Evolutionary conservation across 2,329 filamentous ascomycete species (phyloP), one percentile per base, ranked within the genome.

Genomic region (Colletotrichum sp.): DNA sequence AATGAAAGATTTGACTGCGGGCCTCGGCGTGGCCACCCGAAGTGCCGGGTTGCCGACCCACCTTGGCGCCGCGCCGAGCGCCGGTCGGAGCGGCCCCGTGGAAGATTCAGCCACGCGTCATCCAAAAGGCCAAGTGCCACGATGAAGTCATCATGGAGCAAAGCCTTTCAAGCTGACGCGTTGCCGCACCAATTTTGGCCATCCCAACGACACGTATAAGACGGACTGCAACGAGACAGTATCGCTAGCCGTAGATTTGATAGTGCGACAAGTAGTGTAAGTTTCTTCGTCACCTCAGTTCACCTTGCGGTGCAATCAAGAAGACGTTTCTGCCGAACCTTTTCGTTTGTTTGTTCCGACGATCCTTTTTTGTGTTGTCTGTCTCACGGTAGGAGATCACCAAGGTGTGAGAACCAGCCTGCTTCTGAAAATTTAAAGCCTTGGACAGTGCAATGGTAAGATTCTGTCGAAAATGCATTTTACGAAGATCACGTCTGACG

Each of bases 131-230:
- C 71, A 76, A 76, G 63, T 24, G 22, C 16, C 44, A 48, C 24
- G 59, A 76, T 74, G 74, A 76, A 74, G 64, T 75, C 74, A 75
- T 60, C 64, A 34, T 65, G 64, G 64, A 55, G 64, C 70, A n/a
- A 15, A 34, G 26, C 26, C 59, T 48, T 48, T 28, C 57, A 24
- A 26, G 64, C 70, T 75, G 73, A 75, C 73, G 70, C 59, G 59
- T 75, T 65, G 24, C 52, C 26, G 16, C 64, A 8, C 24, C 15
- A 22, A 34, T 69, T 36, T 69, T 30, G 52, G 73, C 73, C 70
- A 69, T 73, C 57, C 7, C 30, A 34, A 69, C 68, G 74, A 75
- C 74, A 59, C 68, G 63, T 30, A 16, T 30, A 18, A 18, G 22
- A 30, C 6, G 13, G 16, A 13, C 44, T 32, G 24, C n/a, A 7